A percentile compares a stretch with the other conserved stretches of the same genome.
These are phyloP conservation scores for Aspergillus fischeri DNA, from an alignment of 2,329 filamentous ascomycete species.

Conservation along the genomic window DNA sequence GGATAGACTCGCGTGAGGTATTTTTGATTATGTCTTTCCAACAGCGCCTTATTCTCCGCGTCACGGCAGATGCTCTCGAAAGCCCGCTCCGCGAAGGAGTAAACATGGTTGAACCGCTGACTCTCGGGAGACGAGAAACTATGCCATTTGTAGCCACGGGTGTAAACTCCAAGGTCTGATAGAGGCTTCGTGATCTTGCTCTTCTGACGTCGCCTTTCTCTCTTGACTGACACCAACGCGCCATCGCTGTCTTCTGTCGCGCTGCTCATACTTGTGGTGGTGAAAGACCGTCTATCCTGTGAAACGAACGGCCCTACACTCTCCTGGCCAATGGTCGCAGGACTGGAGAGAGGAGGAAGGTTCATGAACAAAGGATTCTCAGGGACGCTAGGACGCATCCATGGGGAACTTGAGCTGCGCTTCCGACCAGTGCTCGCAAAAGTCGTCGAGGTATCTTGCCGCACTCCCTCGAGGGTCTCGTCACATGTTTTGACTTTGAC, in stretches of 20 bases:
- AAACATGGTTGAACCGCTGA: conserved; percentile 87
- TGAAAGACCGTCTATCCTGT: conserved; percentile 51
- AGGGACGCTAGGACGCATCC: conserved; percentile 57
- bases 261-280: conserved; percentile 53
- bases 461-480: conserved; percentile 45
- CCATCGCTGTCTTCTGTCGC: conserved; percentile 75
- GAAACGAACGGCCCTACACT: conserved; percentile 42
- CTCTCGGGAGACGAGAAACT: conserved; percentile 75
- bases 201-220: conserved; percentile 57
- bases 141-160: conserved; percentile 74
- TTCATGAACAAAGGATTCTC: conserved; percentile 54
- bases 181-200: conserved; percentile 85
- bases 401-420: conserved; percentile 74
- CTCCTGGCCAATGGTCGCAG: conserved; percentile 51
- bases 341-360: conserved; percentile 48
- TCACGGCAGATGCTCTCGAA: conserved; percentile 78
- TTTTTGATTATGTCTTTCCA: conserved; percentile 86
- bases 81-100: conserved; percentile 86
- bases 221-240: conserved; percentile 47
- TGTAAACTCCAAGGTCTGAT: conserved; percentile 78
- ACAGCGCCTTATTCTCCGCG: conserved; percentile 67
- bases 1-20: conserved; percentile 95
- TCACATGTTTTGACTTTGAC: conserved; percentile 90
- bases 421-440: conserved; percentile 43
- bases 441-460: conserved; percentile 37